Percentiles rank a stretch among this genome's conserved stretches.
Conservation (phyloP, 257 asterid species). For the Solanum neorickii region DNA sequence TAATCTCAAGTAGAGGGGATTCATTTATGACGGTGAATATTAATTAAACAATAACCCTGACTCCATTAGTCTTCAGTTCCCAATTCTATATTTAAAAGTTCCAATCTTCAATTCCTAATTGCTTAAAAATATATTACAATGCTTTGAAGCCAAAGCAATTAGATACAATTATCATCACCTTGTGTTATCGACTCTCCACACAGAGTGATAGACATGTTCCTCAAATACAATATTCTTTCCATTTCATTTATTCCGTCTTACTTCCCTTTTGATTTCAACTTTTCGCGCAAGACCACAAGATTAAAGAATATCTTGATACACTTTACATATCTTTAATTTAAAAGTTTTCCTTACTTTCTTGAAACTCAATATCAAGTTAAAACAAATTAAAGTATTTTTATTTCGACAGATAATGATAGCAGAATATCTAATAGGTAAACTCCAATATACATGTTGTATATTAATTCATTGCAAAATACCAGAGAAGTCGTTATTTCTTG, state of each 20-base stretch:
- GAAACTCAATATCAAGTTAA: background rate
- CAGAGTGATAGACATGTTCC: background rate
- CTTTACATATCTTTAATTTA: too few species aligned
- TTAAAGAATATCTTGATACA: too few species aligned
- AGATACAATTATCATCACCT: background rate
- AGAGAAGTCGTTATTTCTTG: background rate
- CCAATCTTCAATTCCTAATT: background rate
- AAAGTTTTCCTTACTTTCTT: too few species aligned
- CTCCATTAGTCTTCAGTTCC: background rate
- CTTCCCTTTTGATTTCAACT: background rate
- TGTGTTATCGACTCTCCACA: background rate
- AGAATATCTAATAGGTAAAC: background rate
- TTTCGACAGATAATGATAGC: too few species aligned
- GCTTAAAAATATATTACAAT: background rate
- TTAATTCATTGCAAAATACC: background rate
- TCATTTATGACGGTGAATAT: too few species aligned
- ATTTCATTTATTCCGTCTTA: background rate
- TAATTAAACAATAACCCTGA: background rate
- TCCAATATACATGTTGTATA: background rate
- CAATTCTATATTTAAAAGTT: background rate
- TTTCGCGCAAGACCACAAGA: background rate
- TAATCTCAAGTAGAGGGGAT: background rate
- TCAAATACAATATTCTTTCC: background rate
- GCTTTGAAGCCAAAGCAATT: background rate
- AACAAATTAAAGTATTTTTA: too few species aligned